phyloP scores from a whole-genome alignment of 148 eudicot genomes.

The Cornus suecica region DNA sequence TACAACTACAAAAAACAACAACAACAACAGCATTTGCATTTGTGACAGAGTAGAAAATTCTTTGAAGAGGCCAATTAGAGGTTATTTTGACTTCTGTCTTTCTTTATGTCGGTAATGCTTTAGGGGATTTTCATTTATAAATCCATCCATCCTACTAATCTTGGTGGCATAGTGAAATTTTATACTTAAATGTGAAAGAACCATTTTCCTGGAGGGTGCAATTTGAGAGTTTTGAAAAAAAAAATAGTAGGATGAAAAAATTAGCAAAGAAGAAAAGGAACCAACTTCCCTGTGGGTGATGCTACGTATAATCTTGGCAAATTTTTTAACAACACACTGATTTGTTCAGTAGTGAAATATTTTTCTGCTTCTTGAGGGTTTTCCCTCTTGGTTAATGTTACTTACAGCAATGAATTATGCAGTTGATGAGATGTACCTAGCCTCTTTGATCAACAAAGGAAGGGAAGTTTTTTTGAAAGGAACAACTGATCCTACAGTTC shows the following conservation, averaged over 20 bases:
- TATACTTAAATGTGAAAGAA: neutral
- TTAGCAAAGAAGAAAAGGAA: neutral
- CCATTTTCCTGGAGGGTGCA: neutral
- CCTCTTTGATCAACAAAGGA: slow-evolving; percentile 93
- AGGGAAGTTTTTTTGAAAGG: slow-evolving; percentile 64
- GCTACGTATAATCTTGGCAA: neutral
- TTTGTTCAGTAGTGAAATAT: neutral
- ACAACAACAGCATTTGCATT: neutral
- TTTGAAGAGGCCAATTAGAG: neutral
- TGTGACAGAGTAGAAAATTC: neutral
- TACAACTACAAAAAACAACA: no score
- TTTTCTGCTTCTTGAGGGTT: neutral
- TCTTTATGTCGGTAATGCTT: no score
- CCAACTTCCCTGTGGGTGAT: neutral
- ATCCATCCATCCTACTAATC: neutral
- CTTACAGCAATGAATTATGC: slow-evolving; percentile 10
- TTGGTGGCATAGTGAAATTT: neutral
- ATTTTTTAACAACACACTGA: neutral
- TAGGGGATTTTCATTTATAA: neutral
- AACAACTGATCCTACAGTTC: slow-evolving; percentile 82
- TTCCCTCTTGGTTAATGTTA: neutral
- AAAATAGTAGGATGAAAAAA: neutral
- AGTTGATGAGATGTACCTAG: slow-evolving; percentile 99
- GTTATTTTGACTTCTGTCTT: no score
- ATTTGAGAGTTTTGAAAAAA: neutral